Conservation (phyloP, 2,329 filamentous ascomycete genomes). For the Teratosphaeria epicoccoides region DNA sequence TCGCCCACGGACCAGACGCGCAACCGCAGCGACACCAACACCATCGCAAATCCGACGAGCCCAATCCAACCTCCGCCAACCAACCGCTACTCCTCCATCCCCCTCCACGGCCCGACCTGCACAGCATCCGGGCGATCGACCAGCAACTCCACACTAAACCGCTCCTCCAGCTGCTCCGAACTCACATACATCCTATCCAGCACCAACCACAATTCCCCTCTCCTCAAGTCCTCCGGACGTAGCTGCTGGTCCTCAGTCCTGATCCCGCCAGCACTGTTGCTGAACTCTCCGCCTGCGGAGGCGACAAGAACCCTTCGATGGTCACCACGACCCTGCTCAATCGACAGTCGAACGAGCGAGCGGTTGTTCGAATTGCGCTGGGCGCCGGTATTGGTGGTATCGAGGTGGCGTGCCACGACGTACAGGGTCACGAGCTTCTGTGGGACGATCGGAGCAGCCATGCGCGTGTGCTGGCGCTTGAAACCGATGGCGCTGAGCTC, state of each 20-base stretch:
- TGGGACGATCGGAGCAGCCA: constrained; percentile 42
- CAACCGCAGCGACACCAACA: too few relatives aligned
- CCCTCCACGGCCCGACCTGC: constrained; percentile 36
- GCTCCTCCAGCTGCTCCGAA: constrained; percentile 35
- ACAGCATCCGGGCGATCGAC: constrained; percentile 36
- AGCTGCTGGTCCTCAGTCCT: constrained; percentile 66
- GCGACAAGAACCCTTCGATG: constrained; percentile 54
- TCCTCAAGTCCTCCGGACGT: constrained; percentile 46
- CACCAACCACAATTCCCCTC: constrained; percentile 63
- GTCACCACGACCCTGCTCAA: constrained; percentile 62
- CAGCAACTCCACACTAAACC: constrained; percentile 41
- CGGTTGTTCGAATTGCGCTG: constrained; percentile 15
- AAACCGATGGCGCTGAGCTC: constrained; percentile 46
- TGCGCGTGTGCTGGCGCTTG: constrained; percentile 38
- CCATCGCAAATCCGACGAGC: too few relatives aligned
- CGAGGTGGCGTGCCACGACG: constrained; percentile 16
- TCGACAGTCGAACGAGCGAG: constrained; percentile 54
- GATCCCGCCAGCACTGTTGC: constrained; percentile 53
- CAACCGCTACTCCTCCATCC: not conserved
- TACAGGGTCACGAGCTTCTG: constrained; percentile 37
- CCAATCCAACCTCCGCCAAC: too few relatives aligned
- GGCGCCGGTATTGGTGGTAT: constrained; percentile 10
- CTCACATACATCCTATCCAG: constrained; percentile 65
- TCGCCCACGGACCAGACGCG: too few relatives aligned
- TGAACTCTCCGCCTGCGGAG: constrained; percentile 64